phyloP scores from a whole-genome alignment of 495 filamentous ascomycete species.

The Lindgomyces ingoldianus region DNA sequence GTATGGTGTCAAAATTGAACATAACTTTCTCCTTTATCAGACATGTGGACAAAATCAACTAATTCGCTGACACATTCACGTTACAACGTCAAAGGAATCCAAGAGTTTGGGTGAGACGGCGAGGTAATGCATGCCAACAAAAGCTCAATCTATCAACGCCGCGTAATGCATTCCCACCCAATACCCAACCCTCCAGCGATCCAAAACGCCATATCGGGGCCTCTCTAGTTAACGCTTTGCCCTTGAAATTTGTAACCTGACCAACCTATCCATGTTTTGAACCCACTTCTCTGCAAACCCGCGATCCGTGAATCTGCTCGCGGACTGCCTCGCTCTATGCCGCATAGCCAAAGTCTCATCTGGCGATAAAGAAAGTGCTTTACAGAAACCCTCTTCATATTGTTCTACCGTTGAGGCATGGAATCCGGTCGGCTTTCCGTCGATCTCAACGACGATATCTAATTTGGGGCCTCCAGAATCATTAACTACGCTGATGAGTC shows the following conservation, averaged over 20 bases:
- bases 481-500: constrained; percentile 87
- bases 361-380: constrained; percentile 66
- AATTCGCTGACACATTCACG: too few species aligned
- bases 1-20: not conserved
- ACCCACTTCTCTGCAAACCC: constrained; percentile 79
- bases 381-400: constrained; percentile 76
- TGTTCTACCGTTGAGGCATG: constrained; percentile 73
- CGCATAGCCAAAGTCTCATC: constrained; percentile 73
- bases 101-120: too few species aligned
- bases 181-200: not conserved
- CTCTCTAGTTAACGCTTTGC: not conserved
- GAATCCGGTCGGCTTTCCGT: constrained; percentile 79
- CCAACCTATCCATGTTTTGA: constrained; percentile 66
- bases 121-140: too few species aligned
- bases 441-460: constrained; percentile 83
- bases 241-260: constrained; percentile 49
- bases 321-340: constrained; percentile 69
- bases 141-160: too few species aligned
- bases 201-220: not conserved
- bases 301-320: constrained; percentile 82
- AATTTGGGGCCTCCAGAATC: constrained; percentile 86
- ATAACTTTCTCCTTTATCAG: too few species aligned
- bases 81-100: too few species aligned
- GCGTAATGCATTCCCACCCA: too few species aligned
- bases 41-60: too few species aligned